phyloP scores from a whole-genome alignment of 352 stramenopile genomes.

The Phytopythium delawarense region DNA sequence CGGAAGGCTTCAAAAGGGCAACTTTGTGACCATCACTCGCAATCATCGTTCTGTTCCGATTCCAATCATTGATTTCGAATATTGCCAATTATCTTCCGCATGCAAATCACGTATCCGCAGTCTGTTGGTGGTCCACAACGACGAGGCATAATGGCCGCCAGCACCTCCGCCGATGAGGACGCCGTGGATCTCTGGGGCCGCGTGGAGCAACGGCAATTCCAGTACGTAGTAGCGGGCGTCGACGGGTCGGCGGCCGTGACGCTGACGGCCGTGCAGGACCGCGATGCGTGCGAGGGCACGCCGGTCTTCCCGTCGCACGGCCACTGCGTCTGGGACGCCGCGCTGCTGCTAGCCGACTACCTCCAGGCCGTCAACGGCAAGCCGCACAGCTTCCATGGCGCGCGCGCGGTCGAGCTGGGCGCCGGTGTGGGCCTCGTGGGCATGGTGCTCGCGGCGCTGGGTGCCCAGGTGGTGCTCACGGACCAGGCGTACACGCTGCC shows the following conservation, averaged over 20 bases:
- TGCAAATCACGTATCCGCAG: neutral
- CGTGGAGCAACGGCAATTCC: conserved; percentile 27
- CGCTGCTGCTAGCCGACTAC: conserved; percentile 43
- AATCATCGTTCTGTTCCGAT: neutral
- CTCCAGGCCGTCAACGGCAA: conserved; percentile 14
- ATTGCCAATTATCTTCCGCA: neutral
- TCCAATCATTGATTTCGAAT: neutral
- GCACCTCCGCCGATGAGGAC: conserved; percentile 10
- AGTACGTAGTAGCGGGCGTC: conserved; percentile 24
- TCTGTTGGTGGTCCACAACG: neutral
- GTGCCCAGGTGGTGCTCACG: conserved; percentile 35
- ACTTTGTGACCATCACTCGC: neutral
- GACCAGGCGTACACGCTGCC: conserved; percentile 50
- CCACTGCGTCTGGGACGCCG: conserved; percentile 58
- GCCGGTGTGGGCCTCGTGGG: conserved; percentile 48
- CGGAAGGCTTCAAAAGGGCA: neutral
- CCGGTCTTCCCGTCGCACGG: conserved; percentile 43
- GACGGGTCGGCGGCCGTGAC: neutral
- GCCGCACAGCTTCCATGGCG: conserved; percentile 10
- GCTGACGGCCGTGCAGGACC: conserved; percentile 34
- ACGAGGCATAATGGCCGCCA: neutral
- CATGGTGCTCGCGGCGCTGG: conserved; percentile 41
- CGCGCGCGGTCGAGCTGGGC: conserved; percentile 36
- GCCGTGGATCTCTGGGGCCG: conserved; percentile 24
- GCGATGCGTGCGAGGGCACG: conserved; percentile 24